Base-by-base conservation (phyloP, 140 eudicot species). In the Stevia rebaudiana region DNA sequence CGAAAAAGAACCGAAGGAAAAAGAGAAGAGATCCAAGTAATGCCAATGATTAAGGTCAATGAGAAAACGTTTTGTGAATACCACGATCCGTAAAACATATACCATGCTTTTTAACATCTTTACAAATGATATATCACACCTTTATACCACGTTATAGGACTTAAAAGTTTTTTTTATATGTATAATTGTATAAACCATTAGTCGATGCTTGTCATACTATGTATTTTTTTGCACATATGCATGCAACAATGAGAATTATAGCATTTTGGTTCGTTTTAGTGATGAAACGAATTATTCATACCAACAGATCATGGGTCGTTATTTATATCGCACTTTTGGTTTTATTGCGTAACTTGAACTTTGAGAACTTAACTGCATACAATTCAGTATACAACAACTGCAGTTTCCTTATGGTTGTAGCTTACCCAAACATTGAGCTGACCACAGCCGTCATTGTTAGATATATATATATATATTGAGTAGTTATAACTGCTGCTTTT, bases 1-100 rank as follows among this genome's bases (percentile, higher is more conserved):
- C 69, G 0, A 56, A 61, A 69, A 78, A 68, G 72, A 57, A 69
- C 21, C 56, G 76, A 23, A 73, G 66, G 68, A 68, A 70, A 56
- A 78, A 68, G 69, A 73, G 56, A 67, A 33, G 56, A 62, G 16
- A 43, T 41, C 21, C 68, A 43, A 36, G 41, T 25, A 51, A 65
- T 28, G 39, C 41, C 0, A 44, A 70, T 46, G 68, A 63, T 11
- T 48, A 51, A 54, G 47, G 47, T 56, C 66, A 41, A 59, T 36
- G 52, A 47, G 77, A 39, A 68, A n/a, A 44, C 0, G n/a, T 19
- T 13, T 64, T 60, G 47, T 21, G 68, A 46, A 56, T 10, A 16
- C 3, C 39, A 35, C 6, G 46, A 39, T 35, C 55, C 23, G 6
- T 35, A 44, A 41, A 39, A 61, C 35, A 39, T 49, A 60, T 40